Evolutionary conservation across 2,329 filamentous ascomycete genomes (phyloP).

Genomic region (Tolypocladium tundrense): DNA sequence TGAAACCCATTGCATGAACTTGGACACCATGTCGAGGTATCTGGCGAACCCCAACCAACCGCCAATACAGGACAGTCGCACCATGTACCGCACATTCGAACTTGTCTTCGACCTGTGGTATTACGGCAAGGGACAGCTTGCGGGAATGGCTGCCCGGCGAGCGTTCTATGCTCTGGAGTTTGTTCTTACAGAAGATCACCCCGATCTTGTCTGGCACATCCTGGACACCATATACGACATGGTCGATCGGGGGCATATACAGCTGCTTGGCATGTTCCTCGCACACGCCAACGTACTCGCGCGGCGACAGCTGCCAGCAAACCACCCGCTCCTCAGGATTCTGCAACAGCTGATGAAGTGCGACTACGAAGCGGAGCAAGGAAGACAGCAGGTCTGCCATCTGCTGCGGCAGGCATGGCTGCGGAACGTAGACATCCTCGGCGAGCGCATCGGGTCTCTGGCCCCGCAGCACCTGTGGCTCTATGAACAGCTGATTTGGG

Average conservation of each 20-base stretch:
- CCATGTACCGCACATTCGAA: constrained; percentile 29
- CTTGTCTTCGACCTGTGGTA: constrained; percentile 26
- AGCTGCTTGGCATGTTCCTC: constrained; percentile 23
- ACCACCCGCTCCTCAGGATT: constrained; percentile 23
- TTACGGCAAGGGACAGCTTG: constrained; percentile 22
- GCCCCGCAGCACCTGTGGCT: constrained; percentile 23
- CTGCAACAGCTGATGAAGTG: constrained; percentile 19
- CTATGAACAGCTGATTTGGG: constrained; percentile 28
- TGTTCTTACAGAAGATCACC: constrained; percentile 25
- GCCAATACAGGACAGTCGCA: constrained; percentile 26
- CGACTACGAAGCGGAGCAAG: constrained; percentile 19
- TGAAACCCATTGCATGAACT: constrained; percentile 13
- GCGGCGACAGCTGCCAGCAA: constrained; percentile 15
- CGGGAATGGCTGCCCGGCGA: constrained; percentile 24
- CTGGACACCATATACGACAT: constrained; percentile 28
- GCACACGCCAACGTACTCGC: constrained; percentile 19
- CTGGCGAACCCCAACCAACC: constrained; percentile 23
- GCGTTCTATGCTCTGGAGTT: constrained; percentile 26
- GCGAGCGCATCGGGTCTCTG: constrained; percentile 17
- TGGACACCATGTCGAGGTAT: constrained; percentile 26
- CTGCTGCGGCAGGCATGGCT: constrained; percentile 25
- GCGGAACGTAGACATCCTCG: constrained; percentile 23
- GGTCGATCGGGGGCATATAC: constrained; percentile 23
- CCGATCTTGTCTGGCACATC: constrained; percentile 26
- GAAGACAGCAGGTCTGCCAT: constrained; percentile 20